Conservation (phyloP, 2,329 filamentous ascomycete genomes). For the Aspergillus fumigatus region DNA sequence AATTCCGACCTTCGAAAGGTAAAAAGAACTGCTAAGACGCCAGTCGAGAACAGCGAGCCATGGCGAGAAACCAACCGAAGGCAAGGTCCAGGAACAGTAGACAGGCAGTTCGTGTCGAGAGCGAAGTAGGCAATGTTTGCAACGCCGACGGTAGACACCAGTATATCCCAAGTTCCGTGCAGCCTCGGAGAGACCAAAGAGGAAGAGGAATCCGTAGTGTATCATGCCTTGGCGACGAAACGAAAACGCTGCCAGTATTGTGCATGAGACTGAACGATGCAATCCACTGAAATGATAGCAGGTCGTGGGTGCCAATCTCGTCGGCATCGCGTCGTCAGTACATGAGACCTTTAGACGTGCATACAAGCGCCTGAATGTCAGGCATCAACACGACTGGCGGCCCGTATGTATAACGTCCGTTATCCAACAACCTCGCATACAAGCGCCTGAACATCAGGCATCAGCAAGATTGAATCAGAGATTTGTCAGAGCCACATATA, state of each 20-base stretch:
- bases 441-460: constrained; percentile 14
- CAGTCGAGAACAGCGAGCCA: not conserved
- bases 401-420: not conserved
- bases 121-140: not conserved
- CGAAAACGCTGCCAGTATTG: not conserved
- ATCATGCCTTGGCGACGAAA: not conserved
- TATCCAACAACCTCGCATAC: constrained; percentile 20
- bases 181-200: not conserved
- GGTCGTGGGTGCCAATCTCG: not conserved
- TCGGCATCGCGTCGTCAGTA: constrained; percentile 12
- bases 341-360: not conserved
- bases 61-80: not conserved
- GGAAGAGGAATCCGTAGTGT: not conserved
- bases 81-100: not conserved
- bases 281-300: not conserved
- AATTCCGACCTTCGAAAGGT: not conserved
- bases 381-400: not conserved
- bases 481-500: not conserved
- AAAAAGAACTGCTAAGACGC: not conserved
- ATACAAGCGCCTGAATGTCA: constrained; percentile 27
- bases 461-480: not conserved
- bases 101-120: not conserved
- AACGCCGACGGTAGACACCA: not conserved
- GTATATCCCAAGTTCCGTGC: not conserved
- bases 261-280: not conserved